Evolutionary conservation across 106 monocot species (phyloP).

Genomic region (Apostasia shenzhenica): DNA sequence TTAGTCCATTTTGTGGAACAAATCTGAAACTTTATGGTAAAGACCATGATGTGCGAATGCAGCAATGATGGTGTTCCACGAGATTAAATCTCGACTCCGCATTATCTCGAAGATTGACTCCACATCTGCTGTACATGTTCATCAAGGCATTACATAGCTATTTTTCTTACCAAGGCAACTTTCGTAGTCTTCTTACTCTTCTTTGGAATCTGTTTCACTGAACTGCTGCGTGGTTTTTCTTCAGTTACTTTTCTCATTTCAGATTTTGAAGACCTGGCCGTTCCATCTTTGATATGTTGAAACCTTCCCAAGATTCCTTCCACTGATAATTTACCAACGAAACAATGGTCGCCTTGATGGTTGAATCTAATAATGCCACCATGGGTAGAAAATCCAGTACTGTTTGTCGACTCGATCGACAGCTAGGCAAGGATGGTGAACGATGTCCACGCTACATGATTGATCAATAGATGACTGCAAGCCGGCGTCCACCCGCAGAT

Average conservation of each 20-base stretch:
- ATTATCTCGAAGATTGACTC: slow-evolving; percentile 36
- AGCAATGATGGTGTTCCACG: slow-evolving; percentile 86
- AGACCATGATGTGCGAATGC: slow-evolving; percentile 75
- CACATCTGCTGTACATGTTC: slow-evolving; percentile 89
- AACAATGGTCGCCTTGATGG: slow-evolving; percentile 1
- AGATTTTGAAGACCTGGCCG: background rate
- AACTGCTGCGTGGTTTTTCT: background rate
- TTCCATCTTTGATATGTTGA: slow-evolving; percentile 7
- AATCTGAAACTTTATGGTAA: slow-evolving; percentile 38
- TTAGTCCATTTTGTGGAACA: slow-evolving; percentile 49
- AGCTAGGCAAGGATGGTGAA: slow-evolving; percentile 13
- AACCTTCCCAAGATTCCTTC: slow-evolving; percentile 1
- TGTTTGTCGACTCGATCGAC: background rate
- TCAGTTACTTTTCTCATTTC: slow-evolving; percentile 12
- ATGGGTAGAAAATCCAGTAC: slow-evolving; percentile 9
- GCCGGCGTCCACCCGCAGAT: no score
- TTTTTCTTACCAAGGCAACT: slow-evolving; percentile 16
- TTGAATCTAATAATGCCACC: slow-evolving; percentile 1
- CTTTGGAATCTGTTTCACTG: slow-evolving; percentile 11
- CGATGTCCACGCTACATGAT: slow-evolving; percentile 15
- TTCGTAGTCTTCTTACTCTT: slow-evolving; percentile 38
- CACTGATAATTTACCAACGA: background rate
- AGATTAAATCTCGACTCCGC: slow-evolving; percentile 28
- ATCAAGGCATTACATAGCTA: slow-evolving; percentile 62
- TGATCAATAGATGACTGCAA: slow-evolving; percentile 8